Conservation (phyloP, 208 protist species). For the Leishmania aethiopica region DNA sequence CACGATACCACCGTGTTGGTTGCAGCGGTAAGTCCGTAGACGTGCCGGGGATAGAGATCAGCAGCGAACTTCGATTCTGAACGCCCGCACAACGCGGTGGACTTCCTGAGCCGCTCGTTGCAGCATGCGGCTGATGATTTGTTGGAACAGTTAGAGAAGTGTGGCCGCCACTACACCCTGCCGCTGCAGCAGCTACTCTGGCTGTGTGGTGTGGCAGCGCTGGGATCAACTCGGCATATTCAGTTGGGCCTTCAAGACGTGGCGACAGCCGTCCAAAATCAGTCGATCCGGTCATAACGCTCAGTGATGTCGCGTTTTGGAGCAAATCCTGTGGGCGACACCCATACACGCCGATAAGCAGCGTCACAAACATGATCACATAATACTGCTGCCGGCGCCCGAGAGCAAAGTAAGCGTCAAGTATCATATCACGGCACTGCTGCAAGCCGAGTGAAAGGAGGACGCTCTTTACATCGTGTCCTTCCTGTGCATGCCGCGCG, state of each 20-base stretch:
- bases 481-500: slow-evolving; percentile 13
- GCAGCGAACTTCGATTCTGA: slow-evolving; percentile 13
- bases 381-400: slow-evolving; percentile 26
- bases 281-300: slow-evolving; percentile 10
- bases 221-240: not conserved
- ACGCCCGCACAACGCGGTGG: slow-evolving; percentile 7
- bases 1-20: slow-evolving; percentile 34
- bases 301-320: slow-evolving; percentile 16
- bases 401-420: slow-evolving; percentile 63
- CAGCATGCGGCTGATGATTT: slow-evolving; percentile 4
- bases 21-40: slow-evolving; percentile 20
- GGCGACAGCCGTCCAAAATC: not conserved
- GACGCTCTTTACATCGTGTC: slow-evolving; percentile 19
- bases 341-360: slow-evolving; percentile 33
- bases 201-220: not conserved
- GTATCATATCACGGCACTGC: slow-evolving; percentile 41
- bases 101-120: not conserved
- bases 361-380: slow-evolving; percentile 45
- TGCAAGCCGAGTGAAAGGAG: slow-evolving; percentile 39
- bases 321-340: slow-evolving; percentile 42
- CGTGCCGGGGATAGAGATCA: slow-evolving; percentile 33
- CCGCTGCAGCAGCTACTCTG: not conserved
- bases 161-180: not conserved
- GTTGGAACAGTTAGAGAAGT: not conserved
- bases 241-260: not conserved